phyloP scores from a whole-genome alignment of 2,329 filamentous ascomycete species.

The Thelonectria discophora region DNA sequence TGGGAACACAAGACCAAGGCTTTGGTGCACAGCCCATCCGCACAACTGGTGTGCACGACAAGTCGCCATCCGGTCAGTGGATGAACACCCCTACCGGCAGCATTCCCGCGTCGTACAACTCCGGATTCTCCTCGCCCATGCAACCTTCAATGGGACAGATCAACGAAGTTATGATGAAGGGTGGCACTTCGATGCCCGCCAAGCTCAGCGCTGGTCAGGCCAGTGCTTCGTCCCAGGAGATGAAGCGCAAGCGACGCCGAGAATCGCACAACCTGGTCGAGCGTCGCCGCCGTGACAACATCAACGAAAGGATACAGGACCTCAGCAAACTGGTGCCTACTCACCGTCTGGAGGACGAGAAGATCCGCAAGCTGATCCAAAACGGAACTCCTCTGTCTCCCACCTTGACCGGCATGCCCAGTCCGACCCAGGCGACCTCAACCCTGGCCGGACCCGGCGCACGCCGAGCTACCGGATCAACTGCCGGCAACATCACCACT shows the following conservation, averaged over 20 bases:
- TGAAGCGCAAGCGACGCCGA: conserved; percentile 87
- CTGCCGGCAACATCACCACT: conserved; percentile 84
- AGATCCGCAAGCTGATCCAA: conserved; percentile 92
- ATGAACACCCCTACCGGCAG: conserved; percentile 82
- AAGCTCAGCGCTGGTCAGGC: conserved; percentile 72
- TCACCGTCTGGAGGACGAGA: conserved; percentile 95
- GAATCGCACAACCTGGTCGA: conserved; percentile 98
- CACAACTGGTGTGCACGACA: conserved; percentile 75
- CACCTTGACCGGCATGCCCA: conserved; percentile 74
- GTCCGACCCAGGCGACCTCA: conserved; percentile 81
- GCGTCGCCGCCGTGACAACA: conserved; percentile 93
- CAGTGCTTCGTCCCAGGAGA: conserved; percentile 83
- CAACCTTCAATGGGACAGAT: conserved; percentile 78
- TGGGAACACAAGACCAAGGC: conserved; percentile 72
- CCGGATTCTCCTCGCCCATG: conserved; percentile 86
- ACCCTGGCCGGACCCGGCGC: conserved; percentile 86
- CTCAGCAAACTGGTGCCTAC: conserved; percentile 91
- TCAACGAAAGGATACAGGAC: conserved; percentile 98
- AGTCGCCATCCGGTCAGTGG: conserved; percentile 89
- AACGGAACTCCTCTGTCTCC: conserved; percentile 92
- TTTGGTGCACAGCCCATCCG: conserved; percentile 84
- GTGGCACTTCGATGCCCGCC: conserved; percentile 86
- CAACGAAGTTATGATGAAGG: conserved; percentile 87
- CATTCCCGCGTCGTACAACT: conserved; percentile 86
- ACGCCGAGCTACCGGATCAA: conserved; percentile 76